phyloP scores from a whole-genome alignment of 495 filamentous ascomycete species.

The Stereocaulon alpinum region DNA sequence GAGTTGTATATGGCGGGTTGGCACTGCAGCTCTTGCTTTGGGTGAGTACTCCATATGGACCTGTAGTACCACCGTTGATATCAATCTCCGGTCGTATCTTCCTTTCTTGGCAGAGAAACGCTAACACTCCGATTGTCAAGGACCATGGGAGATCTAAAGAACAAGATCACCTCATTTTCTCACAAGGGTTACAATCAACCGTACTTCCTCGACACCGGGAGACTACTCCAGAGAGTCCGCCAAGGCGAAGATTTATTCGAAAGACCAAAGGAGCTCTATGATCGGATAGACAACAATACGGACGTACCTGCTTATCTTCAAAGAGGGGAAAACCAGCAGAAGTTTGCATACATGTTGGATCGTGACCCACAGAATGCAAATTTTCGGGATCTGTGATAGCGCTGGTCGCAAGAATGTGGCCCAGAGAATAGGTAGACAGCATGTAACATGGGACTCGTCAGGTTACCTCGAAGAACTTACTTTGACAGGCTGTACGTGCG shows the following conservation, averaged over 20 bases:
- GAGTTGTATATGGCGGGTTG: conserved; percentile 38
- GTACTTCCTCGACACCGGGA: conserved; percentile 30
- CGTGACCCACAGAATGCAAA: conserved; percentile 28
- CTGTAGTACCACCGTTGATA: not conserved
- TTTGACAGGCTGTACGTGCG: too few relatives aligned
- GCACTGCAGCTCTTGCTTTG: conserved; percentile 44
- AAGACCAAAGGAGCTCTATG: conserved; percentile 33
- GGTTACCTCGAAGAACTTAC: too few relatives aligned
- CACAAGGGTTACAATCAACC: conserved; percentile 37
- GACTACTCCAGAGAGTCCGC: conserved; percentile 38
- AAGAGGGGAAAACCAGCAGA: conserved; percentile 20
- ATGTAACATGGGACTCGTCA: too few relatives aligned
- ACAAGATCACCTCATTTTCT: conserved; percentile 40
- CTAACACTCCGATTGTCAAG: conserved; percentile 18
- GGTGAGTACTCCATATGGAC: not conserved
- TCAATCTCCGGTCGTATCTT: not conserved
- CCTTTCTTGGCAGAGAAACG: not conserved
- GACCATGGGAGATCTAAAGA: conserved; percentile 38
- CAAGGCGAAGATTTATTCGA: conserved; percentile 43
- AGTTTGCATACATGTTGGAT: conserved; percentile 29
- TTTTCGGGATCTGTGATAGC: conserved; percentile 24
- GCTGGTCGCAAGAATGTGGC: not conserved
- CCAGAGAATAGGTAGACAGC: too few relatives aligned
- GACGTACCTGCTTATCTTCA: conserved; percentile 36
- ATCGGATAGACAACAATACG: conserved; percentile 30